These are phyloP conservation scores for Logfia minima DNA, from an alignment of 129 eudicot species.

Conservation along the genomic window DNA sequence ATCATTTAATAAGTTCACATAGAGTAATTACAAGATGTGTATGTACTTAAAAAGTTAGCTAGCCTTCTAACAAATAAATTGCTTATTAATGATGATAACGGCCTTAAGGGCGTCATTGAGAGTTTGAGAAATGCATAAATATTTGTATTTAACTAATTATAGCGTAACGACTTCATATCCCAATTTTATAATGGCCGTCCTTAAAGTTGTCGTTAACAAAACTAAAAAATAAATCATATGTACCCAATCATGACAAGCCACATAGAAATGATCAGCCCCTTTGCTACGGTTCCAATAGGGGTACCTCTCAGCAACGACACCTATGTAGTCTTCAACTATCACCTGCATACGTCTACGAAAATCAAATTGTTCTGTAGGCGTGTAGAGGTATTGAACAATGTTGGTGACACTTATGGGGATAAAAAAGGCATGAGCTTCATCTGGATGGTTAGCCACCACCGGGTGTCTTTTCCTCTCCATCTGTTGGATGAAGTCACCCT, in stretches of 20 bases:
- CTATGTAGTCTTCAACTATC: conserved; percentile 45
- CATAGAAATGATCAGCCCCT: conserved; percentile 77
- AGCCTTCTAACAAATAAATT: background rate
- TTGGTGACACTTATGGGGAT: conserved; percentile 63
- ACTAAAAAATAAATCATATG: background rate
- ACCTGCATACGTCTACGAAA: conserved; percentile 30
- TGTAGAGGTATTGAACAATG: conserved; percentile 44
- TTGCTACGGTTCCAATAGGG: conserved; percentile 76
- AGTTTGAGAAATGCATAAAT: too few relatives aligned
- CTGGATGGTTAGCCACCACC: conserved; percentile 58
- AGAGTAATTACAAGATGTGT: background rate
- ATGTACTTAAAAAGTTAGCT: background rate
- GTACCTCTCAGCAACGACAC: conserved; percentile 42
- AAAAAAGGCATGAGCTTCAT: conserved; percentile 63
- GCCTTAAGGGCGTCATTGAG: too few relatives aligned
- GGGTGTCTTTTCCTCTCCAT: conserved; percentile 45
- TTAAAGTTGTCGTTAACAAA: too few relatives aligned
- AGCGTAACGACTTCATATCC: too few relatives aligned
- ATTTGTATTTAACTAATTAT: too few relatives aligned
- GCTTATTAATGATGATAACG: too few relatives aligned
- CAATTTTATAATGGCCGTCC: too few relatives aligned
- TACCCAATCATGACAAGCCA: conserved; percentile 92
- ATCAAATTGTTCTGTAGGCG: conserved; percentile 30
- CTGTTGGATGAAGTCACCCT: conserved; percentile 60
- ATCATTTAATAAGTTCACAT: background rate